Base-by-base conservation (phyloP, 106 monocot species). In the Hemerocallis citrina region DNA sequence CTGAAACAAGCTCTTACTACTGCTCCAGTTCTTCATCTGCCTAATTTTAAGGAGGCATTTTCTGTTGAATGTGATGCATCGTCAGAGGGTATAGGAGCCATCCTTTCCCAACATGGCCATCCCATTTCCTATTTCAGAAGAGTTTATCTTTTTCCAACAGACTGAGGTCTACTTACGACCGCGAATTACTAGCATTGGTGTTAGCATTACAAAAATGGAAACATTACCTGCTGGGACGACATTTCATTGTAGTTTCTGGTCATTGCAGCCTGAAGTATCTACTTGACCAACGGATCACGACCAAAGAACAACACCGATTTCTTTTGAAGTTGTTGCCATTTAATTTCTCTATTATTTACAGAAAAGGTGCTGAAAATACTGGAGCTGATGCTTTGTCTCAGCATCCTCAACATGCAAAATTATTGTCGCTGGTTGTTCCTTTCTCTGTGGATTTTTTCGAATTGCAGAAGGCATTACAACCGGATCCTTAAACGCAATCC, bases 91-190 rank as follows among this genome's bases (percentile, higher is more conserved):
- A 32, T 55, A 31, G 29, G 30, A 31, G 25, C 13, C 3, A 31
- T 55, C 1, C 17, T 55, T 1, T 12, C 32, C 2, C 55, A 55
- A 32, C 9, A 32, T 7, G 30, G 30, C 2, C 8, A 55, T 12
- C 30, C 30, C 28, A 29, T 55, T 7, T 8, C 55, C 10, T 55
- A 55, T 55, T 55, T 55, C 6, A 52, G 52, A 55, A 17, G 55
- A 30, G 1, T 4, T 32, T 31, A n/a, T 16, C 4, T 9, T 14
- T 55, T 2, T 52, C 51, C n/a, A 22, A 52, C 27, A 24, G 21
- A 52, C 25, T 23, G 16, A 52, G 25, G 32, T 38, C 37, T 11
- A 38, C 37, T 38, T 38, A 38, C 11, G 37, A 38, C 5, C 5
- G 11, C 5, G 55, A 55, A 14, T 1, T 29, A 4, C 55, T 55